Conservation (phyloP, 495 filamentous ascomycete genomes). For the Neurospora sublineolata region DNA sequence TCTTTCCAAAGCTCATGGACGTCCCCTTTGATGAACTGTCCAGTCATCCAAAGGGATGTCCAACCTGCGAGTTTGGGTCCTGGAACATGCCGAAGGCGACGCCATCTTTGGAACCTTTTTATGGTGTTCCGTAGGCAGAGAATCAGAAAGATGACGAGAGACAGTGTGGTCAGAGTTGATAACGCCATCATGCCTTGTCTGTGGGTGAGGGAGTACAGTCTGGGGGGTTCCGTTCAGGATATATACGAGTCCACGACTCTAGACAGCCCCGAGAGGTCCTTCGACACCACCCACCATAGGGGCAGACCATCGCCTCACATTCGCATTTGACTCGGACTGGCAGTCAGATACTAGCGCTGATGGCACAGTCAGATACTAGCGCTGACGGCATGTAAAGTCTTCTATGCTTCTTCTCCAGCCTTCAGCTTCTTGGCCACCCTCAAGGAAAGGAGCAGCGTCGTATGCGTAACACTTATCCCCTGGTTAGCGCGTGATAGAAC, state of each 20-base stretch:
- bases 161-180: neutral
- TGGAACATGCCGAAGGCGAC: constrained; percentile 15
- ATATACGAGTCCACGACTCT: neutral
- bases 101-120: constrained; percentile 15
- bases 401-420: neutral
- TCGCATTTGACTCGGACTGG: neutral
- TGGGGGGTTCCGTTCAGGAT: neutral
- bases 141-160: neutral
- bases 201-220: neutral
- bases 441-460: neutral
- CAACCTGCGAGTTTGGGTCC: constrained; percentile 11
- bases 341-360: neutral
- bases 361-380: neutral
- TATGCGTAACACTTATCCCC: neutral
- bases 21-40: constrained; percentile 1
- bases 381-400: neutral
- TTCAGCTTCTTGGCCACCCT: neutral
- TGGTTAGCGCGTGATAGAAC: neutral
- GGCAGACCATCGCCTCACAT: neutral
- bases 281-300: neutral
- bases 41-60: constrained; percentile 12
- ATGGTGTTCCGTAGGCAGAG: neutral
- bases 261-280: neutral
- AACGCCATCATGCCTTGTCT: neutral
- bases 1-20: constrained; percentile 1